Conservation (phyloP, 441 rosid genomes). For the Brassica hybrid region DNA sequence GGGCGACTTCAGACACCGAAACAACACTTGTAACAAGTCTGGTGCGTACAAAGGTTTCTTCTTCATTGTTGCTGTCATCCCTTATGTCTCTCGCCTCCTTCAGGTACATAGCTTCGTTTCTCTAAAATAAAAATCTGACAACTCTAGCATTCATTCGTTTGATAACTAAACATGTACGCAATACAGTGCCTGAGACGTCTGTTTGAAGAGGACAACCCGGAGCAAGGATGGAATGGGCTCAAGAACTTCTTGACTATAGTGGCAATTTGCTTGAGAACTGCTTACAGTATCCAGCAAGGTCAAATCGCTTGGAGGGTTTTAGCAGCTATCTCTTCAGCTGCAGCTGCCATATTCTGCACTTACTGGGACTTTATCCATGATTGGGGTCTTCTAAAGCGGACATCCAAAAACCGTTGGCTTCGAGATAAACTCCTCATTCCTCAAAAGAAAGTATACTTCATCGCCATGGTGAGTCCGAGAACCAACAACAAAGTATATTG, state of each 20-base stretch:
- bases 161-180: neutral
- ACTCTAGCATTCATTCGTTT: neutral
- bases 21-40: neutral
- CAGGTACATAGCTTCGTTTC: neutral
- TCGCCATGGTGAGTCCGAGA: conserved; percentile 61
- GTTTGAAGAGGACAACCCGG: neutral
- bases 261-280: neutral
- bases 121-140: neutral
- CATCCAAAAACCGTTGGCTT: conserved; percentile 71
- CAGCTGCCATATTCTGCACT: conserved; percentile 58
- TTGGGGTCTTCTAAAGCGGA: conserved; percentile 75
- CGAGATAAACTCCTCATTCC: conserved; percentile 82
- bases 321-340: conserved; percentile 52
- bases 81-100: neutral
- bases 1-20: neutral
- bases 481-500: too few species aligned
- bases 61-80: neutral
- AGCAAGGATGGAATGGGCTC: neutral
- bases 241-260: neutral
- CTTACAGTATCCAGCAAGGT: neutral
- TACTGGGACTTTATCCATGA: conserved; percentile 78
- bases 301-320: neutral
- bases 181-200: neutral
- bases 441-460: conserved; percentile 56
- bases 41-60: neutral